phyloP scores from a whole-genome alignment of 73 alveolate species.

The Uronychia binucleata region DNA sequence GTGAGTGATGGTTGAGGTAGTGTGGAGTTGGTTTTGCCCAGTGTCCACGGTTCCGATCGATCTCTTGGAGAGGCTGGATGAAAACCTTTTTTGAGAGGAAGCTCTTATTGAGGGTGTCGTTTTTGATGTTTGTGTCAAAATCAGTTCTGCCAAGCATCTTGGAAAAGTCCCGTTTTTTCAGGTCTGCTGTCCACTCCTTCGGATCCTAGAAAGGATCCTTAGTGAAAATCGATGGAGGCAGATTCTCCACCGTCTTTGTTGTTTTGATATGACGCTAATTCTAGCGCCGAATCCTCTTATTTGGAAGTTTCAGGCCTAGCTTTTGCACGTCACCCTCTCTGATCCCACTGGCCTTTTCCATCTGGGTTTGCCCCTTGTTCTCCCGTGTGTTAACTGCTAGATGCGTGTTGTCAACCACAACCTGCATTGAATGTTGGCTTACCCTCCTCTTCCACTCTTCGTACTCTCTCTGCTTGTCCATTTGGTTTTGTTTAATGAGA shows the following conservation, averaged over 20 bases:
- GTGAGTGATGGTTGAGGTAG: too few species aligned
- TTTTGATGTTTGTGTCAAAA: neutral
- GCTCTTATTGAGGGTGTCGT: neutral
- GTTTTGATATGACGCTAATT: constrained; percentile 33
- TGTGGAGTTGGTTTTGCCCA: too few species aligned
- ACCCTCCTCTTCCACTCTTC: constrained; percentile 56
- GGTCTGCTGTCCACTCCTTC: constrained; percentile 2
- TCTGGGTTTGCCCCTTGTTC: constrained; percentile 10
- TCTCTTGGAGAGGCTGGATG: neutral
- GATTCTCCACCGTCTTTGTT: constrained; percentile 30
- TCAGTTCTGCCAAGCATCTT: neutral
- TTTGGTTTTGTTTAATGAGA: constrained; percentile 49
- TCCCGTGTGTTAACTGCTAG: constrained; percentile 57
- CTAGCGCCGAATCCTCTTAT: constrained; percentile 15
- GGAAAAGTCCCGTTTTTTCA: neutral
- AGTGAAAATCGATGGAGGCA: constrained; percentile 46
- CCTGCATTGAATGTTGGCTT: too few species aligned
- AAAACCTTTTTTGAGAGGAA: neutral
- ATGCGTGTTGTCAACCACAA: constrained; percentile 62
- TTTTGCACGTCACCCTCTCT: constrained; percentile 54
- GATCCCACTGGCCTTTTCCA: constrained; percentile 41
- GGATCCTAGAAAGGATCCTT: constrained; percentile 10
- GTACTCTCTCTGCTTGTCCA: constrained; percentile 30
- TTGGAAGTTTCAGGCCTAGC: constrained; percentile 40
- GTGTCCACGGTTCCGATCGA: too few species aligned